phyloP scores from a whole-genome alignment of 805 yeast genomes.

The Lipomyces oligophaga region DNA sequence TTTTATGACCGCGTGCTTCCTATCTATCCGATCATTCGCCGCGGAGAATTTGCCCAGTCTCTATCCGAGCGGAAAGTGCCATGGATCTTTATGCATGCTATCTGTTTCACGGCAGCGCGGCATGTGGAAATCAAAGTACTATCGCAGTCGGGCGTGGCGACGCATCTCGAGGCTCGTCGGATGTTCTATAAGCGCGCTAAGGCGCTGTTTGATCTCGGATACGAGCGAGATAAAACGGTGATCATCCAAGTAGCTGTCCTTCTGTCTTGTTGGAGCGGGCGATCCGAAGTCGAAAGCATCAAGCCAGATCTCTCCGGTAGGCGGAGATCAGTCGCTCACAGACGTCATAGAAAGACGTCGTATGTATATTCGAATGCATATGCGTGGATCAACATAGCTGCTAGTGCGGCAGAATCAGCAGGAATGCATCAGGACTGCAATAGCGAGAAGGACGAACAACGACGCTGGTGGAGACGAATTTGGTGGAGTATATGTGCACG shows the following conservation, averaged over 20 bases:
- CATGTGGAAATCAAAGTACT: not conserved
- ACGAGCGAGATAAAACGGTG: not conserved
- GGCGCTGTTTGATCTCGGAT: slow-evolving; percentile 1
- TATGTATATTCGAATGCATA: not conserved
- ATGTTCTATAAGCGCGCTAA: slow-evolving; percentile 2
- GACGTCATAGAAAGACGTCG: no score
- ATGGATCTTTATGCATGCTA: slow-evolving; percentile 7
- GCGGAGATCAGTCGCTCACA: no score
- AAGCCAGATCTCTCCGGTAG: no score
- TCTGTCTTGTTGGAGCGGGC: slow-evolving; percentile 1
- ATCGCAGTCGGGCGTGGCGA: not conserved
- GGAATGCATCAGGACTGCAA: not conserved
- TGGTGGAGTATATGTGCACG: slow-evolving; percentile 4
- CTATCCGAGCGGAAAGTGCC: slow-evolving; percentile 1
- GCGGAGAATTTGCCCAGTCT: not conserved
- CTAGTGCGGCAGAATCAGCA: slow-evolving; percentile 1
- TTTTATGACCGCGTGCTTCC: slow-evolving; percentile 17
- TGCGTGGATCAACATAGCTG: slow-evolving; percentile 4
- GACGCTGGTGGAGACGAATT: slow-evolving; percentile 4
- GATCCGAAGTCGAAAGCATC: not conserved
- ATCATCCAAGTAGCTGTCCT: not conserved
- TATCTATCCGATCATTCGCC: slow-evolving; percentile 15
- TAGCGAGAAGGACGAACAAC: not conserved
- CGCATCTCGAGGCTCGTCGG: slow-evolving; percentile 2
- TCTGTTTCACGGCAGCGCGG: slow-evolving; percentile 9